Evolutionary conservation across 768 basidiomycete genomes (phyloP).

Genomic region (Floccularia luteovirens): DNA sequence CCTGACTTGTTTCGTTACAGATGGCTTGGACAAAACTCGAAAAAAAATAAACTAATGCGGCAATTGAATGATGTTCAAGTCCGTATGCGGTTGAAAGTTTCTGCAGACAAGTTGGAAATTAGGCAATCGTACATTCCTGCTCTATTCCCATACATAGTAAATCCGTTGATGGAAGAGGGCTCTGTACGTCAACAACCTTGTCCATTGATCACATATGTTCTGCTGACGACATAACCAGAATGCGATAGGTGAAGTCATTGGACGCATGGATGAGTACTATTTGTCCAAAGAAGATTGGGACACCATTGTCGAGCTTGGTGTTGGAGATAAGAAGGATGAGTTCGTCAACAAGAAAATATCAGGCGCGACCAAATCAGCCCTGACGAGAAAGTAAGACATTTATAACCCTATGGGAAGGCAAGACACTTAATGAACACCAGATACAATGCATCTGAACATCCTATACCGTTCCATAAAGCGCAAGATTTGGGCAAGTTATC

Average conservation of each 20-base stretch:
- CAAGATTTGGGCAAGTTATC: slow-evolving; percentile 69
- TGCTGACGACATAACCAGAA: slow-evolving; percentile 35
- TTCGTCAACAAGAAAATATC: slow-evolving; percentile 78
- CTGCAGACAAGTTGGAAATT: slow-evolving; percentile 85
- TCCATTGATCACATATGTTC: slow-evolving; percentile 2
- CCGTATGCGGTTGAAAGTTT: slow-evolving; percentile 90
- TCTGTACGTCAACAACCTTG: slow-evolving; percentile 42
- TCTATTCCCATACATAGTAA: slow-evolving; percentile 74
- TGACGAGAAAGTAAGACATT: slow-evolving; percentile 71
- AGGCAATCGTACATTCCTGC: slow-evolving; percentile 88
- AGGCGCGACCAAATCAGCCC: slow-evolving; percentile 68
- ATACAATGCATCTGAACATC: slow-evolving; percentile 87
- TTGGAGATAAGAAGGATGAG: slow-evolving; percentile 74
- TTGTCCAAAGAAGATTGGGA: slow-evolving; percentile 96
- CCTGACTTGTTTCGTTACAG: slow-evolving; percentile 28
- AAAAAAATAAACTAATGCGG: slow-evolving; percentile 73
- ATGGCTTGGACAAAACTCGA: slow-evolving; percentile 98
- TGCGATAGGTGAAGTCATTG: slow-evolving; percentile 77
- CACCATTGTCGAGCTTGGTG: slow-evolving; percentile 86
- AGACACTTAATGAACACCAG: slow-evolving; percentile 30
- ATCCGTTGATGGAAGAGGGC: slow-evolving; percentile 69
- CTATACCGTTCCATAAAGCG: slow-evolving; percentile 92
- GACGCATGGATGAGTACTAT: slow-evolving; percentile 90
- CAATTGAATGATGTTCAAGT: slow-evolving; percentile 88
- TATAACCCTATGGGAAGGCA: neutral